A percentile compares a stretch with the other conserved stretches of the same genome.
These are phyloP conservation scores for Madurella fahalii DNA, from an alignment of 2,329 filamentous ascomycete species.

Conservation along the genomic window DNA sequence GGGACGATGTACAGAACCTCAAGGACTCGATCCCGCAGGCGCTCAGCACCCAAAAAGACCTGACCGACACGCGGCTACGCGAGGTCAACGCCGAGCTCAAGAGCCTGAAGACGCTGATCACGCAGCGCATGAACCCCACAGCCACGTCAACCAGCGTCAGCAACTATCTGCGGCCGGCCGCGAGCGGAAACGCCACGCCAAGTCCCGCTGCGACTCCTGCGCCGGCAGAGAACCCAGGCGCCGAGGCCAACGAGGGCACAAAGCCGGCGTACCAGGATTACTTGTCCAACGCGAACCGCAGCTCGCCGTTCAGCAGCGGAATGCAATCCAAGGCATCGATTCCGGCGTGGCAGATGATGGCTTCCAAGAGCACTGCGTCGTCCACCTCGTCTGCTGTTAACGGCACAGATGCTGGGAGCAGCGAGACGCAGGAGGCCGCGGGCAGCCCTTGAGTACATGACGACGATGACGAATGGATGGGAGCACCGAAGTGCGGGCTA, in stretches of 20 bases:
- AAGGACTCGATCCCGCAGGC: slow-evolving; percentile 85
- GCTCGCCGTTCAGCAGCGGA: slow-evolving; percentile 47
- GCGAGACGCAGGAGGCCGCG: slow-evolving; percentile 12
- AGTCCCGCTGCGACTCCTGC: slow-evolving; percentile 25
- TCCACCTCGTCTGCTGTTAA: slow-evolving; percentile 11
- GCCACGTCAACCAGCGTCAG: slow-evolving; percentile 24
- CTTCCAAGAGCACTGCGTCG: slow-evolving; percentile 42
- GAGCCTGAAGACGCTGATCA: slow-evolving; percentile 85
- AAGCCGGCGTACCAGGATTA: slow-evolving; percentile 34
- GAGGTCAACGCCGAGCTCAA: slow-evolving; percentile 85
- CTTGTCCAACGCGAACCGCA: slow-evolving; percentile 34
- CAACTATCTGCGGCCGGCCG: slow-evolving; percentile 30
- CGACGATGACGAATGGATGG: neutral
- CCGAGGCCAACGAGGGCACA: slow-evolving; percentile 32
- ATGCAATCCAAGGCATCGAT: slow-evolving; percentile 62
- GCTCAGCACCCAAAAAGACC: slow-evolving; percentile 80
- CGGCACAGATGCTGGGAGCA: slow-evolving; percentile 13
- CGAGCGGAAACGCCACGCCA: slow-evolving; percentile 23
- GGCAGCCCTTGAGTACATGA: slow-evolving; percentile 5
- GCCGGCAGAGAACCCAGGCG: slow-evolving; percentile 28
- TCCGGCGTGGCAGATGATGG: slow-evolving; percentile 74
- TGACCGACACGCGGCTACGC: slow-evolving; percentile 73
- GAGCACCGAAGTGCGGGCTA: neutral
- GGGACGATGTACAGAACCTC: slow-evolving; percentile 78
- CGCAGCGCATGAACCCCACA: slow-evolving; percentile 53